Evolutionary conservation across 495 filamentous ascomycete species (phyloP), one percentile per base, ranked within the genome.

Genomic region (Aspergillus coremiiformis): DNA sequence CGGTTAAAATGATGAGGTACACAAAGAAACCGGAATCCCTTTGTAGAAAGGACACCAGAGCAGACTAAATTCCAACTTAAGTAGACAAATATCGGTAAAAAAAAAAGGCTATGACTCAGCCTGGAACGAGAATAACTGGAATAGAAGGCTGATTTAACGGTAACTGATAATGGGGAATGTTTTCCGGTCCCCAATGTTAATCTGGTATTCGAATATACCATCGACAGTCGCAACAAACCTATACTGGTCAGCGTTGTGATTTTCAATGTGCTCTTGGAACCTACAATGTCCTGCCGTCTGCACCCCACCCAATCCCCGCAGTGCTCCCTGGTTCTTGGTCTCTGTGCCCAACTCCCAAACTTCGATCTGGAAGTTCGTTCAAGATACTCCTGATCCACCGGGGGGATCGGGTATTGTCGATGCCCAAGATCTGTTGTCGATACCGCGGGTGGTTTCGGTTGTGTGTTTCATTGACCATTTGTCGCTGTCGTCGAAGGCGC

Each of bases 191-290:
- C 74, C 62, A 19, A 82, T 61, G 59, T 91, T 85, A 49, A 90
- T 71, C 20, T 76, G 75, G 54, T 82, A 86, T 65, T 90, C 84
- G 52, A 86, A 84, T 15, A 91, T 85, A 17, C 87, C 87, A 44
- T 85, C 76, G 47, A 86, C 75, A 3, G 85, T 85, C n/a, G 78
- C 87, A 58, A 87, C 74, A 56, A 83, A 89, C 52, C 87, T 89
- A 51, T 14, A 24, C 17, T 32, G 47, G 45, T 47, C 23, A 68
- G 47, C 32, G 14, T 39, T n/a, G 47, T 37, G 5, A 12, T 9
- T 30, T 20, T 2, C 15, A 35, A 35, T 14, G 12, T 12, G 11
- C 5, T 7, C 2, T 5, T 14, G 2, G n/a, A 26, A 78, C 86
- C 76, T 72, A 90, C 87, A 91, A 58, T 39, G 72, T 76, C 60